Base-by-base conservation (phyloP, 176 grass and related monocot species). In the Carex littledalei region DNA sequence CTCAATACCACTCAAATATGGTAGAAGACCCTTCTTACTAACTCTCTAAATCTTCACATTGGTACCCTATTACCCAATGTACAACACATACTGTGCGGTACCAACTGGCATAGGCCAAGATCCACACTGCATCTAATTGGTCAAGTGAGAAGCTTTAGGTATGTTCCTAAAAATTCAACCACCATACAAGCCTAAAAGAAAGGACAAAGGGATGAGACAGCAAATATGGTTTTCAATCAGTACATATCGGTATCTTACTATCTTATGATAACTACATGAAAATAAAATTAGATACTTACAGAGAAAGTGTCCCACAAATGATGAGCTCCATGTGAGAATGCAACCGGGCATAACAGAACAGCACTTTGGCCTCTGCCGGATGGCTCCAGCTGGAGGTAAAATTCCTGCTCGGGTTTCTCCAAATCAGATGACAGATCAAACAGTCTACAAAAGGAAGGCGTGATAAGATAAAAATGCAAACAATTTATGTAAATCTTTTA, bases 301-400 rank as follows among this genome's bases (percentile, higher is more conserved):
- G 91, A 94, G 86, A 95, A 99, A 85, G 87, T 92, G 81, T 99
- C 96, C 96, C 96, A 99, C 4, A 99, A 85, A 94, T 94, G 93
- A 90, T 92, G 85, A 69, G 85, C 87, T 68, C 96, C 96, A 64
- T 89, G 95, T 59, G 90, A 94, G 85, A 99, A 99, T 88, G 91
- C 88, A 60, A 99, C 88, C 12, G 93, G 96, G 84, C 85, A 95
- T 76, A 94, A 85, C 15, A 90, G 91, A 2, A 89, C 89, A 85
- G 89, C 91, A 85, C 91, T 95, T 72, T 89, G 88, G 77, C 91
- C 92, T 89, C 73, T 93, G 66, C 88, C 93, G 88, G 93, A 82
- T 88, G 88, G 67, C 83, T 90, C 86, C 52, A 86, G 91, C 84
- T 99, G 93, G 57, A 99, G 84, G 92, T 94, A 99, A 84, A 93